A percentile compares a stretch with the other conserved stretches of the same genome.
These are phyloP conservation scores for Hymenoscyphus repandus DNA, from an alignment of 2,329 filamentous ascomycete species.

Conservation along the genomic window DNA sequence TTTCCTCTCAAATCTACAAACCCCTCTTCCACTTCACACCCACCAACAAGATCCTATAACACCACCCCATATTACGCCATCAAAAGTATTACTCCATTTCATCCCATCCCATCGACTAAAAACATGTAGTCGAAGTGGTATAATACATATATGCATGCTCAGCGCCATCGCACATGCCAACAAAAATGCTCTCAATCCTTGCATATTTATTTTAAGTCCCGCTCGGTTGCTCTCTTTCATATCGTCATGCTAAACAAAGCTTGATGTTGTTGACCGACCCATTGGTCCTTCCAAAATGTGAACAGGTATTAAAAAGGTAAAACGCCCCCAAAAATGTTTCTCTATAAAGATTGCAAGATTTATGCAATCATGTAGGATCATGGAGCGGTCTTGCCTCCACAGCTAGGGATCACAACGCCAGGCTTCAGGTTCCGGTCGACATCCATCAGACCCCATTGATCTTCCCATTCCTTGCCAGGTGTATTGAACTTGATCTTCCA, in stretches of 20 bases:
- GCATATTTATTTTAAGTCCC: no score
- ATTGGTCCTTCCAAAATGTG: no score
- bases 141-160: no score
- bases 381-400: slow-evolving; percentile 56
- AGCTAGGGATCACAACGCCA: slow-evolving; percentile 82
- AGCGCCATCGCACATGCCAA: no score
- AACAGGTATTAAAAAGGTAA: not conserved
- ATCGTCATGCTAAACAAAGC: no score
- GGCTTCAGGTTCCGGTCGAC: slow-evolving; percentile 76
- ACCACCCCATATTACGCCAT: not conserved
- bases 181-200: no score
- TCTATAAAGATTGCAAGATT: no score
- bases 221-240: no score
- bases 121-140: no score
- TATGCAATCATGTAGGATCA: not conserved
- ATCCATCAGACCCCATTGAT: slow-evolving; percentile 92
- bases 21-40: no score
- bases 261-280: no score
- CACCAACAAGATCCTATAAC: not conserved
- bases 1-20: no score
- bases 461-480: slow-evolving; percentile 73
- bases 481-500: slow-evolving; percentile 81
- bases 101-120: not conserved
- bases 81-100: not conserved
- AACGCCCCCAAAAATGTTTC: not conserved